These are phyloP conservation scores for Colletotrichum cereale DNA, from an alignment of 2,329 filamentous ascomycete species.

Conservation along the genomic window DNA sequence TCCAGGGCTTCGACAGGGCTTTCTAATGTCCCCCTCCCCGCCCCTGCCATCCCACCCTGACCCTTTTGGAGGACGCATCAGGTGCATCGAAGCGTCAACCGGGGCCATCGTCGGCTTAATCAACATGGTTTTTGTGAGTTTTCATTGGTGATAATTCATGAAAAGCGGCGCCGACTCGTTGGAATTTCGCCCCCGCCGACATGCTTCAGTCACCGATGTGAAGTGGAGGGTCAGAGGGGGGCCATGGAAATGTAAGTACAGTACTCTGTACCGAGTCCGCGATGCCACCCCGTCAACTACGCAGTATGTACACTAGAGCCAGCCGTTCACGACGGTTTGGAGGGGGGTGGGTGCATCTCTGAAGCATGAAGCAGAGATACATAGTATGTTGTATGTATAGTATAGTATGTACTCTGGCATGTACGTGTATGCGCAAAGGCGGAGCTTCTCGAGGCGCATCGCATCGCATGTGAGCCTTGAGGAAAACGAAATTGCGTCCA, in stretches of 20 bases:
- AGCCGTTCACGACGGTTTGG: not conserved
- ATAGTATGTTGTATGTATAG: not conserved
- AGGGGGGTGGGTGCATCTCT: conserved; percentile 27
- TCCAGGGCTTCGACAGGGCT: conserved; percentile 31
- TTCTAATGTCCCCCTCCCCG: not conserved
- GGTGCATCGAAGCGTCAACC: conserved; percentile 27
- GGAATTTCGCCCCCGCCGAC: conserved; percentile 28
- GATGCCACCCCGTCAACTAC: not conserved
- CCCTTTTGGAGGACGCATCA: conserved; percentile 12
- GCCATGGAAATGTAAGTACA: not conserved
- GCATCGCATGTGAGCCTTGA: conserved; percentile 19
- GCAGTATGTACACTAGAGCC: too few relatives aligned
- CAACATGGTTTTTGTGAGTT: conserved; percentile 43
- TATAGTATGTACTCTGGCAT: not conserved
- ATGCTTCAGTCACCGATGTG: conserved; percentile 26
- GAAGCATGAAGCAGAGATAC: too few relatives aligned
- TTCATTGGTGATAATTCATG: conserved; percentile 52
- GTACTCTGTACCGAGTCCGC: not conserved
- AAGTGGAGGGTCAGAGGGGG: not conserved
- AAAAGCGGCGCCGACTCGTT: conserved; percentile 41
- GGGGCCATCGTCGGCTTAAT: conserved; percentile 39
- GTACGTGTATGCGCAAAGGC: conserved; percentile 9
- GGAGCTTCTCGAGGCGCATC: conserved; percentile 11
- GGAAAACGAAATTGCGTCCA: conserved; percentile 12
- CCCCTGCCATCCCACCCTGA: conserved; percentile 17